Percentiles rank a stretch among this genome's conserved stretches.
Conservation (phyloP, 257 asterid genomes). For the Pogostemon cablin region DNA sequence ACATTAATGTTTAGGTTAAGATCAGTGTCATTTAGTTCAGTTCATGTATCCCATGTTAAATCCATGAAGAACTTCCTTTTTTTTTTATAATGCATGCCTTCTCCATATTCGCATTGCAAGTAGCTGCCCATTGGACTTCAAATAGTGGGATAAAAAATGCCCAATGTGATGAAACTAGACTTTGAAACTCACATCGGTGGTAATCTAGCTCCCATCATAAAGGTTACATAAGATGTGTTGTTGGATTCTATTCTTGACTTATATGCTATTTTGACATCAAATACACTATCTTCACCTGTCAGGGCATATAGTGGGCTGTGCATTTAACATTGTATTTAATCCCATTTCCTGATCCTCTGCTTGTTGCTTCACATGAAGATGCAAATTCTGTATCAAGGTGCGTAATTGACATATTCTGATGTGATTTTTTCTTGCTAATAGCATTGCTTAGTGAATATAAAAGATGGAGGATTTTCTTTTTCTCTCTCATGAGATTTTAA, state of each 20-base stretch:
- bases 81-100: constrained; percentile 2
- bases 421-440: neutral
- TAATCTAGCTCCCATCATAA: constrained; percentile 35
- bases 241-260: too few relatives aligned
- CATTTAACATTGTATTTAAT: constrained; percentile 94
- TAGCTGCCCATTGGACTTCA: constrained; percentile 99
- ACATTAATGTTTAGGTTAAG: constrained; percentile 32
- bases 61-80: neutral
- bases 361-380: constrained; percentile 98
- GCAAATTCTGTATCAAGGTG: constrained; percentile 94
- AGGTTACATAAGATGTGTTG: too few relatives aligned
- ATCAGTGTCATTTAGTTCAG: neutral
- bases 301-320: constrained; percentile 96
- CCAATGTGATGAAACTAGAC: constrained; percentile 97
- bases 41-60: constrained; percentile 13
- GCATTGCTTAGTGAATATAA: neutral
- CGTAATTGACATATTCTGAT: constrained; percentile 21
- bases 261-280: constrained; percentile 16
- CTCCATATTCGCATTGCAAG: constrained; percentile 47
- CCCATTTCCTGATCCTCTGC: constrained; percentile 91
- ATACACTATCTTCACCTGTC: constrained; percentile 27
- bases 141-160: constrained; percentile 90
- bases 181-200: constrained; percentile 98
- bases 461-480: constrained; percentile 1
- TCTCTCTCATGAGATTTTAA: constrained; percentile 5